Conservation (phyloP, 305 asterid genomes). For the Fraxinus latifolia region DNA sequence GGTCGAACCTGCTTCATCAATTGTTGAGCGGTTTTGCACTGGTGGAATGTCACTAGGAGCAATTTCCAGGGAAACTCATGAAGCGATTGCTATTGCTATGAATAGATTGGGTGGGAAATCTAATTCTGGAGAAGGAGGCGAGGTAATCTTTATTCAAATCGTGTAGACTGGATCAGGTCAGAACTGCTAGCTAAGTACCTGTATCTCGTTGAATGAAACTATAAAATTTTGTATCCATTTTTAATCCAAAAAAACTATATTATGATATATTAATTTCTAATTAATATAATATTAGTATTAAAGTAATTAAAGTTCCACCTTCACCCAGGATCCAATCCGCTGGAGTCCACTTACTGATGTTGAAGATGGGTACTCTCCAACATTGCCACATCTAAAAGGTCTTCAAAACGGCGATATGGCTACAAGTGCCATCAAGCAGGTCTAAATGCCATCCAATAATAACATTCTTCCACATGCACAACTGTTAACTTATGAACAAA, state of each 20-base stretch:
- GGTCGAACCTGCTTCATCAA: constrained; percentile 51
- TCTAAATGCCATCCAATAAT: not conserved
- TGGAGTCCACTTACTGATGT: constrained; percentile 59
- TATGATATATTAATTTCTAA: not conserved
- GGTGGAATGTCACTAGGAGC: constrained; percentile 66
- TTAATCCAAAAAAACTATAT: not conserved
- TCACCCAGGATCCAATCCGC: constrained; percentile 52
- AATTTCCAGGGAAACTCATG: constrained; percentile 59
- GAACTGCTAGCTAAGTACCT: not conserved
- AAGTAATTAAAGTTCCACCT: constrained; percentile 8
- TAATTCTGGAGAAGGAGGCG: constrained; percentile 60
- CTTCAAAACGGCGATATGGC: constrained; percentile 59
- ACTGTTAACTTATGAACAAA: not conserved
- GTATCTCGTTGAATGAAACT: not conserved
- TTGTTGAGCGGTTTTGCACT: constrained; percentile 56
- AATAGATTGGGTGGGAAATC: constrained; percentile 56
- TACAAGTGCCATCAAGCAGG: constrained; percentile 60
- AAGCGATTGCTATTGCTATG: constrained; percentile 59
- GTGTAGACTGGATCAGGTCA: not conserved
- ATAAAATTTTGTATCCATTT: not conserved
- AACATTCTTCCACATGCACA: not conserved
- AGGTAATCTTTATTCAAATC: constrained; percentile 31
- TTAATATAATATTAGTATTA: not conserved
- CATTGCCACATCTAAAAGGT: constrained; percentile 53
- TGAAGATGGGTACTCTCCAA: constrained; percentile 55